Percentiles rank a stretch among this genome's conserved stretches.
Conservation (phyloP, 2,329 filamentous ascomycete genomes). For the Ceratocystis ficicola region DNA sequence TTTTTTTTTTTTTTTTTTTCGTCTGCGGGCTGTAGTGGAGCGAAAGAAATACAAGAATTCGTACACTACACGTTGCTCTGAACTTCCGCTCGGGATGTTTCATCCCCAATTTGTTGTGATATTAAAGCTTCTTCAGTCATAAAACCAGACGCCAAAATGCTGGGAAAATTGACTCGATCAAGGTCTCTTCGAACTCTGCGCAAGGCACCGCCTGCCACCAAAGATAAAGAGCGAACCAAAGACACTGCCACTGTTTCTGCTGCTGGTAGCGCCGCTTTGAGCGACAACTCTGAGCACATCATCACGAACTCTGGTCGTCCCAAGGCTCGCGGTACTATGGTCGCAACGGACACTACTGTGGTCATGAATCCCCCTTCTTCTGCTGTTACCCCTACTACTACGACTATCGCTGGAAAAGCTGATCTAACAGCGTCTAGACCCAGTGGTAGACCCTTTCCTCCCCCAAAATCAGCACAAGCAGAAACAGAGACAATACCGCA, state of each 20-base stretch:
- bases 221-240: not conserved
- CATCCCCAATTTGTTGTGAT: constrained; percentile 6
- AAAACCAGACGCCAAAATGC: constrained; percentile 9
- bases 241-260: not conserved
- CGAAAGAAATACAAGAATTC: not conserved
- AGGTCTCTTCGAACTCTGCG: constrained; percentile 20
- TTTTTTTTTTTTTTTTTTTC: not conserved
- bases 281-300: not conserved
- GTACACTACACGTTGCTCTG: not conserved
- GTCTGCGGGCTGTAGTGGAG: not conserved
- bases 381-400: not conserved
- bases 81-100: not conserved
- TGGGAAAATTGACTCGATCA: constrained; percentile 20
- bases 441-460: not conserved
- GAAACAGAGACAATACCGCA: constrained; percentile 21
- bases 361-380: not conserved
- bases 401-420: not conserved
- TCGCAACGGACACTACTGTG: constrained; percentile 1
- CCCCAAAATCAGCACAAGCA: constrained; percentile 3
- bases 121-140: not conserved
- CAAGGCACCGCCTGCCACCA: constrained; percentile 2
- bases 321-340: not conserved
- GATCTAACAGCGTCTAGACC: not conserved
- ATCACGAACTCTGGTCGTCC: not conserved
- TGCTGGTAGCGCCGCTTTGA: not conserved